phyloP scores from a whole-genome alignment of 495 filamentous ascomycete genomes.

The Xylaria bambusicola region DNA sequence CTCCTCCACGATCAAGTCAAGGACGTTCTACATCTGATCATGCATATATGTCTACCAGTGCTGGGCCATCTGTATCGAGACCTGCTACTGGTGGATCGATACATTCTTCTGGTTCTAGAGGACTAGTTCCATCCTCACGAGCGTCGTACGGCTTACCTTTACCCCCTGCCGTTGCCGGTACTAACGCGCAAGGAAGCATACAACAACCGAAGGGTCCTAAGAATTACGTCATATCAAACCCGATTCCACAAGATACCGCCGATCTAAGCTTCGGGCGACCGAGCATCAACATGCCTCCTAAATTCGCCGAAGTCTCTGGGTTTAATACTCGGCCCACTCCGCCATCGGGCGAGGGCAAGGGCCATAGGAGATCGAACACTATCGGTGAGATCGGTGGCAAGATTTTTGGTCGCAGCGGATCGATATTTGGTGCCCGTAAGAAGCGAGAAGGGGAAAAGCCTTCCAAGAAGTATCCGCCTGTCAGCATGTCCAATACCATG shows the following conservation, averaged over 20 bases:
- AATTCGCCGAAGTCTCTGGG: constrained; percentile 53
- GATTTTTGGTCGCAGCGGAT: constrained; percentile 76
- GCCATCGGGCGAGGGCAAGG: constrained; percentile 49
- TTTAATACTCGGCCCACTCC: constrained; percentile 31
- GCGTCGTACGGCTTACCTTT: constrained; percentile 88
- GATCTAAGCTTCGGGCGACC: constrained; percentile 58
- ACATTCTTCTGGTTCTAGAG: constrained; percentile 60
- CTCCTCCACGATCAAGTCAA: constrained; percentile 54
- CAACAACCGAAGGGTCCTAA: constrained; percentile 75
- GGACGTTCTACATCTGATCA: constrained; percentile 52
- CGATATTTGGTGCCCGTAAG: constrained; percentile 67
- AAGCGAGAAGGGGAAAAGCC: constrained; percentile 46
- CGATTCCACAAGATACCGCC: constrained; percentile 60
- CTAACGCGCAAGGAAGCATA: constrained; percentile 88
- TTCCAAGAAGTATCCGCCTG: constrained; percentile 68
- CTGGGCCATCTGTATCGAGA: constrained; percentile 54
- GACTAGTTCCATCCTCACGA: constrained; percentile 57
- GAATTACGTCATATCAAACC: constrained; percentile 74
- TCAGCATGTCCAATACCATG: constrained; percentile 70
- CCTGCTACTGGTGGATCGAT: constrained; percentile 84
- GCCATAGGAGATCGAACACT: constrained; percentile 91
- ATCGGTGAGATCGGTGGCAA: constrained; percentile 78
- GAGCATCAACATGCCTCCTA: constrained; percentile 56
- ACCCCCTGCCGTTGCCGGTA: constrained; percentile 82
- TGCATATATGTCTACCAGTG: constrained; percentile 42